Percentiles rank a stretch among this genome's conserved stretches.
These are phyloP conservation scores for Saccharomyces paradoxus DNA, from an alignment of 805 yeast species.

Conservation along the genomic window DNA sequence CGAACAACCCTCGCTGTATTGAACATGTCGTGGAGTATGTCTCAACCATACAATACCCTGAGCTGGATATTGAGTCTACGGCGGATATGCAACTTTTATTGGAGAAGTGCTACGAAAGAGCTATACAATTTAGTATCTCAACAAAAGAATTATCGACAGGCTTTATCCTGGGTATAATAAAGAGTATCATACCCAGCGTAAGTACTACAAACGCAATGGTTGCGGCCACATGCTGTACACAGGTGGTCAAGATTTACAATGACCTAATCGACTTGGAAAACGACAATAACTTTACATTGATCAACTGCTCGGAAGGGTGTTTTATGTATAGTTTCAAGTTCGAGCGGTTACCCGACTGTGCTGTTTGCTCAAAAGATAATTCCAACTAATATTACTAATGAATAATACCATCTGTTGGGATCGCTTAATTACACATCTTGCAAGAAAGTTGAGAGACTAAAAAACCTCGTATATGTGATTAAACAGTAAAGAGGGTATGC, in stretches of 20 bases:
- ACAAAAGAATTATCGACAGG: conserved; percentile 58
- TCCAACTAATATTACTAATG: not conserved
- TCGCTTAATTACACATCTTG: not conserved
- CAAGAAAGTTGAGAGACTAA: not conserved
- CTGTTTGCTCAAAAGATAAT: conserved; percentile 44
- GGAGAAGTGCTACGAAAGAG: conserved; percentile 48
- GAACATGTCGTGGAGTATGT: conserved; percentile 95
- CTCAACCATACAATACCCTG: conserved; percentile 65
- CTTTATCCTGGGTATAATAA: conserved; percentile 78
- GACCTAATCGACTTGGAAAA: conserved; percentile 48
- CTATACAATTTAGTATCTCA: conserved; percentile 50
- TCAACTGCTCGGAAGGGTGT: conserved; percentile 73
- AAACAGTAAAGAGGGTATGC: not conserved
- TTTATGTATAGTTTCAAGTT: conserved; percentile 67
- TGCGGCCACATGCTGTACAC: conserved; percentile 84
- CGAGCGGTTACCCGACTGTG: conserved; percentile 53
- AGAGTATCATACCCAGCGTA: conserved; percentile 86
- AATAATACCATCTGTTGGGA: not conserved
- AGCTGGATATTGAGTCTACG: conserved; percentile 55
- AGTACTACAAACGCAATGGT: conserved; percentile 90
- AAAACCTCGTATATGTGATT: not conserved
- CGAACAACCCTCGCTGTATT: conserved; percentile 87
- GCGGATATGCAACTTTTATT: conserved; percentile 60
- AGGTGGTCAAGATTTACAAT: conserved; percentile 71
- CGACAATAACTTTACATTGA: conserved; percentile 74